Base-by-base conservation (phyloP, 2,329 filamentous ascomycete genomes). In the Pezicula carpinea region DNA sequence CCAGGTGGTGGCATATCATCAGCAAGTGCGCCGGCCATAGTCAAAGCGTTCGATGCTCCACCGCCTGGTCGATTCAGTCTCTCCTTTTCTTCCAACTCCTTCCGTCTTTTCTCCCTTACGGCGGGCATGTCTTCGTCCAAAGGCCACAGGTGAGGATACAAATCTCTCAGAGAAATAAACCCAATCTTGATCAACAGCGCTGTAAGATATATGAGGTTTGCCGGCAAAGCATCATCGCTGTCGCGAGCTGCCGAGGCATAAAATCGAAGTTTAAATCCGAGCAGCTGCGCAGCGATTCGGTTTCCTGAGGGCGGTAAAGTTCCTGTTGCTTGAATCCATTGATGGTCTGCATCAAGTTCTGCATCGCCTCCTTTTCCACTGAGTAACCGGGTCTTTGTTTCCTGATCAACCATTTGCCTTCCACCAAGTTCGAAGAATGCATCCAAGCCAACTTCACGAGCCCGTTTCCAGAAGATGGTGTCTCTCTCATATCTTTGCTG, bases 201-300 rank as follows among this genome's bases (percentile, higher is more conserved):
- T 0, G 91, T 86, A 15, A 99, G 78, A 56, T 93, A 95, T 23
- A 97, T 89, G 3, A 99, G 75, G 58, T 99, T 99, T 33, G 93
- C 88, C 0, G 93, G 93, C 2, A 97, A 75, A 3, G 83, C 76
- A 59, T 97, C 93, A 1, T 78, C 73, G 45, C 83, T 77, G 50
- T 88, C 82, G 47, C 92, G 81, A 31, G 86, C 83, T 22, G 83
- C 74, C 0, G 89, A 95, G 34, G 89, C 87, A 63, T 99, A 99
- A 66, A 96, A 99, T 13, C 89, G 87, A 43, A 99, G 78, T 68
- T 99, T 99, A 76, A 99, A 99, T 4, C 93, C 93, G 13, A 99
- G 82, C 3, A 99, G 77, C 64, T 97, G 93, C 23, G 95, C 95
- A 1, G 93, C 93, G 49, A 95, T 89, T 36, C 85, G 82, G 64